Base-by-base conservation (phyloP, 116 monocot species). In the Posidonia oceanica region DNA sequence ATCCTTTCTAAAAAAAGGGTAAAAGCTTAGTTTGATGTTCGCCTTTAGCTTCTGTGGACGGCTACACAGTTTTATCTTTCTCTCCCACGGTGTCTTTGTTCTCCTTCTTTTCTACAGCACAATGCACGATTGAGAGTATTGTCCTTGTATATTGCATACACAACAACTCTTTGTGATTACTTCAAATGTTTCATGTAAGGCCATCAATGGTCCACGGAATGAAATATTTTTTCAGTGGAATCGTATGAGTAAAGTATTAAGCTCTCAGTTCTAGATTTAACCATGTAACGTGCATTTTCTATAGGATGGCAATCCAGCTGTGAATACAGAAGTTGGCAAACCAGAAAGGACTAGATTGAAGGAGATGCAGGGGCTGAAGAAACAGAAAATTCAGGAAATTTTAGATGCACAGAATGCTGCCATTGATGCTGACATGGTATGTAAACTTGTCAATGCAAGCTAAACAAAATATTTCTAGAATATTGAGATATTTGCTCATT, bases 401-500 rank as follows among this genome's bases (percentile, higher is more conserved):
- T 63, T 98, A 44, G 90, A 86, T 56, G 74, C 74, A 13, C 98
- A 98, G 67, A 98, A 98, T 86, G 87, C 98, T 60, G 71, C 93
- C 42, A 86, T 98, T 66, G 87, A 98, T 75, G 93, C 90, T 72
- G 93, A 93, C 76, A 98, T 98, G 98, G 97, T 97, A 3, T 16
- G 61, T 72, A 63, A 51, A 55, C 10, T 39, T 55, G 3, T 54
- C 39, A 5, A n/a, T 16, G 5, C 39, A 21, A 40, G 56, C 13
- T 14, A 13, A 54, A 40, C 40, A n/a, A n/a, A n/a, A n/a, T n/a
- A n/a, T n/a, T n/a, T n/a, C n/a, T n/a, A n/a, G n/a, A n/a, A n/a
- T n/a, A n/a, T n/a, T n/a, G 98, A 98, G 75, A 90, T 98, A 74
- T 98, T 98, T 84, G 77, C 98, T 69, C 98, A 98, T 81, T 98